Evolutionary conservation across 2,329 filamentous ascomycete genomes (phyloP), one percentile per base, ranked within the genome.

Genomic region (Penicillium frequentans): DNA sequence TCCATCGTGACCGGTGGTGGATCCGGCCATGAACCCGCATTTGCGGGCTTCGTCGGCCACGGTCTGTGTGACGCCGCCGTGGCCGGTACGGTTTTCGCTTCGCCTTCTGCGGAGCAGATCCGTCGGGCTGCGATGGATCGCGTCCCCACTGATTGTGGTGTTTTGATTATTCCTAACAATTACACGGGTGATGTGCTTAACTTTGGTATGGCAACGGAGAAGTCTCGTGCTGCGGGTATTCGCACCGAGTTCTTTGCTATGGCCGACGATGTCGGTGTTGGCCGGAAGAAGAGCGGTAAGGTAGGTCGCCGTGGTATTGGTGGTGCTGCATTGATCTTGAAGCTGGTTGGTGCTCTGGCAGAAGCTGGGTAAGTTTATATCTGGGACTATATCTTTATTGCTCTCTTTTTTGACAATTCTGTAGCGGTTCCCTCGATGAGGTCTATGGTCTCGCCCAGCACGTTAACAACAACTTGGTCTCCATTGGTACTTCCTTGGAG

Each of bases 141-240:
- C 21, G 89, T 96, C 3, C 86, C 90, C 59, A 82, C 83, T 3
- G 81, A 84, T 45, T 84, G 85, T 60, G 93, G 93, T 24, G 89
- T 96, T 1, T 74, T 97, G 42, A 89, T 96, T n/a, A 88, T 93
- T 6, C 90, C 96, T 29, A 96, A 96, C 90, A 97, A 97, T 74
- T 96, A 96, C 75, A 96, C 91, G 1, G 90, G 90, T 37, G 90
- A 93, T 72, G 85, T 96, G 53, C 82, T 97, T 64, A 96, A 96
- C 77, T 97, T 97, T 71, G 93, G 92, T 54, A 89, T 97, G 84
- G 93, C 89, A 0, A 90, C 95, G 9, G 93, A 97, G 75, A 96
- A 96, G 79, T 92, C 92, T 16, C 88, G 89, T 57, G 91, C 91
- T 1, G 85, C 86, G 0, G 93, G 91, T 0, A 76, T 91, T 24